Percentiles rank a stretch among this genome's conserved stretches.
Evolutionary conservation across 2,329 filamentous ascomycete genomes (phyloP).

Genomic region (Paracamarosporium sp.): DNA sequence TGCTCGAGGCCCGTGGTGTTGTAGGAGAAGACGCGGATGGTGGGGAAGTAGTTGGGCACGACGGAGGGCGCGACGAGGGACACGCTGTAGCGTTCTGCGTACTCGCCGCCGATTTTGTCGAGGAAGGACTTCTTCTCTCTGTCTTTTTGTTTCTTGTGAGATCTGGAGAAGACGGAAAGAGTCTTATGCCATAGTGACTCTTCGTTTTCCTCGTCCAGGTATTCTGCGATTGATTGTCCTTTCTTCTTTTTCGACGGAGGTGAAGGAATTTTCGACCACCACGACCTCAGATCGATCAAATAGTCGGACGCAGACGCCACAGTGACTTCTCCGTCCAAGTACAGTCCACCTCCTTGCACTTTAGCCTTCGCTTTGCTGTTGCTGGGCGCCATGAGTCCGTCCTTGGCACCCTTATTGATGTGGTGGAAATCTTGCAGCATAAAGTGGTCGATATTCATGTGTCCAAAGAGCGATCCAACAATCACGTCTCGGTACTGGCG

Average conservation of each 20-base stretch:
- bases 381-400: constrained; percentile 49
- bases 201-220: constrained; percentile 22
- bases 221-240: constrained; percentile 12
- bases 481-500: constrained; percentile 91
- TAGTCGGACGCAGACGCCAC: constrained; percentile 78
- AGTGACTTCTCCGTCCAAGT: constrained; percentile 60
- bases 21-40: constrained; percentile 89
- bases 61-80: constrained; percentile 84
- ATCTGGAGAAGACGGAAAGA: constrained; percentile 15
- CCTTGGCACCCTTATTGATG: constrained; percentile 65
- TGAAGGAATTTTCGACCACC: constrained; percentile 78
- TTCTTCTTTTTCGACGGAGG: constrained; percentile 29
- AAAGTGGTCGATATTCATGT: constrained; percentile 99
- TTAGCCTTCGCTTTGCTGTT: constrained; percentile 37
- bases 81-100: constrained; percentile 83
- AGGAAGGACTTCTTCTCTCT: constrained; percentile 63
- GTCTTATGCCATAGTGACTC: constrained; percentile 31
- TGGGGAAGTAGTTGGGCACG: constrained; percentile 91
- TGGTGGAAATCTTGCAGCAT: constrained; percentile 86
- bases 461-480: constrained; percentile 79
- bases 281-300: constrained; percentile 74
- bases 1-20: constrained; percentile 81
- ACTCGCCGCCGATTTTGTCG: constrained; percentile 77
- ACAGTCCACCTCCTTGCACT: constrained; percentile 49
- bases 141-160: constrained; percentile 40